phyloP scores from a whole-genome alignment of 129 eudicot genomes.

The Oenanthe sinensis region DNA sequence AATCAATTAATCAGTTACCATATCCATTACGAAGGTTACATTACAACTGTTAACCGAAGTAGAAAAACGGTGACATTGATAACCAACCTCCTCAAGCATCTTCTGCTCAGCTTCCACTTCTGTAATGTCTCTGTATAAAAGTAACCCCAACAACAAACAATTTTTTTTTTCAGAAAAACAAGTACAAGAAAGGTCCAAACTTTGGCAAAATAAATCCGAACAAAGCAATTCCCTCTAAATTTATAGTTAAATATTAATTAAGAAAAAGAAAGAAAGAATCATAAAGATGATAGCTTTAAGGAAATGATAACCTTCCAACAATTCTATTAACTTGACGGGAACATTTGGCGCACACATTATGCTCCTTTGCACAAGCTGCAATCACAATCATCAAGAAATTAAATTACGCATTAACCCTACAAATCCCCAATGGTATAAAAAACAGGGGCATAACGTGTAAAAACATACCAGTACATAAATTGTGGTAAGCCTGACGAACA shows the following conservation, averaged over 20 bases:
- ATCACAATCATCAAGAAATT: neutral
- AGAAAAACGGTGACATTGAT: neutral
- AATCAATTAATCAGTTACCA: neutral
- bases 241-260: neutral
- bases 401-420: neutral
- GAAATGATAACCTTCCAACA: slow-evolving; percentile 60
- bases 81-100: slow-evolving; percentile 71
- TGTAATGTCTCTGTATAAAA: slow-evolving; percentile 50
- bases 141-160: neutral
- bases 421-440: neutral
- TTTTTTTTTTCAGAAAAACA: neutral
- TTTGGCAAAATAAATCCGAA: neutral
- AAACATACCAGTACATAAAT: slow-evolving; percentile 71
- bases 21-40: slow-evolving; percentile 4
- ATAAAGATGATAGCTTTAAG: neutral
- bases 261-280: neutral
- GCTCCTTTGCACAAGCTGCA: slow-evolving; percentile 93
- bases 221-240: neutral
- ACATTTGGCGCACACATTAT: slow-evolving; percentile 84
- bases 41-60: neutral
- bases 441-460: neutral
- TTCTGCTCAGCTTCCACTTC: slow-evolving; percentile 94
- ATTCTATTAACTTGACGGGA: slow-evolving; percentile 58
- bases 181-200: neutral
- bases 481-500: slow-evolving; percentile 93